Base-by-base conservation (phyloP, 176 grass and related monocot species). In the Phoenix roebelenii region DNA sequence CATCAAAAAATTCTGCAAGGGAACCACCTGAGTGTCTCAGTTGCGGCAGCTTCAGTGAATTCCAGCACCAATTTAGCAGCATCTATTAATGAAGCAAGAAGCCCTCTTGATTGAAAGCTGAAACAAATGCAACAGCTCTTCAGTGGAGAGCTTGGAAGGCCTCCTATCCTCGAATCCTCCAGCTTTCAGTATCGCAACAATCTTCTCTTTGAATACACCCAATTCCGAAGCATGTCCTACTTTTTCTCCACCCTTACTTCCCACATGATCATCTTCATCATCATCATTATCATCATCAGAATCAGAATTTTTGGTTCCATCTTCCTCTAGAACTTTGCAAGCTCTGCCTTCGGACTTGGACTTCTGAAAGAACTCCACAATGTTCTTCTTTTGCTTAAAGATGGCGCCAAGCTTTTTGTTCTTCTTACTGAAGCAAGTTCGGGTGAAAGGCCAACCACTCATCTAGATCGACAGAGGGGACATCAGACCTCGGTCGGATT, bases 361-460 rank as follows among this genome's bases (percentile, higher is more conserved):
- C 55, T 60, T 74, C 3, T 52, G 12, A 25, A 84, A 62, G 18
- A 95, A 60, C 66, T 87, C 80, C 10, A 60, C 29, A 50, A 89
- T 54, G 68, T 76, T 89, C 83, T 80, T 89, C 83, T 89, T 95
- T 76, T 89, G 76, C 71, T 95, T 95, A 59, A 86, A 95, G 61
- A 87, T 95, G 35, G 90, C 90, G 22, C 86, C 90, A n/a, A 95
- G 80, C 20, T 80, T 95, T 71, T 87, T 89, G 58, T 95, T 89
- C 80, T 89, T 95, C 80, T 89, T 88, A 23, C 58, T 76, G 29
- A 95, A 95, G 60, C 85, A 95, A 4, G 61, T 73, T 23, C 80
- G 67, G 17, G 90, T 87, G 20, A 76, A 95, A 95, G 24, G 74
- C 90, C 20, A 89, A 74, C 90, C 90, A 95, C 71, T 95, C 85